Evolutionary conservation across 2,329 filamentous ascomycete genomes (phyloP), one percentile per base, ranked within the genome.

Genomic region (Alternaria ventricosa): DNA sequence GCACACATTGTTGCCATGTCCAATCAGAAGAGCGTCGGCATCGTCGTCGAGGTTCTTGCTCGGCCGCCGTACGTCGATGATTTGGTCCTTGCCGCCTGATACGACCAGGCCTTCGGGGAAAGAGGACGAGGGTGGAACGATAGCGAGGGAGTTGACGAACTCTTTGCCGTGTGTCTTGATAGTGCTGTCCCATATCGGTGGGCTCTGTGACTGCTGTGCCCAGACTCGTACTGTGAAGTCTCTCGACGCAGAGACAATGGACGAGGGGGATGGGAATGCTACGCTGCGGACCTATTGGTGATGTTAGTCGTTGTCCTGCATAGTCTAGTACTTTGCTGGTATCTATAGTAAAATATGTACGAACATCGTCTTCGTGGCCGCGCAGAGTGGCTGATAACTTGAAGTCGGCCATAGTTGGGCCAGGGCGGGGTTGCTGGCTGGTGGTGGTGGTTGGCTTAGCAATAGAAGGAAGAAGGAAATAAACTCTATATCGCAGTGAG

Each of bases 321-420:
- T 2, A 18, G 13, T n/a, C 25, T 23, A 23, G 18, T 15, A 12
- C 12, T 33, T 12, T 9, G 8, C 3, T 10, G 2, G 11, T 15
- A 5, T 23, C 23, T 15, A 23, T n/a, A 28, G 20, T 10, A 49
- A 43, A 20, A 20, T 9, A 20, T 15, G 18, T 13, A 53, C 67
- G 36, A 86, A 97, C 96, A 88, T 99, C 96, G 79, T 96, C 91
- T 80, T 96, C 92, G 80, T 99, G 96, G 76, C 93, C 95, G 71
- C 89, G 84, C 70, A 99, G 87, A 77, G 93, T 92, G 71, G 95
- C 94, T 66, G 96, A 97, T 76, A 99, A 89, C 87, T 95, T 97
- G 87, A 93, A 98, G 79, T 94, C 90, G 81, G 87, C 84, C 91
- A 95, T 94, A 69, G 73, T 76, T 68, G 67, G 64, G 54, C 58